Evolutionary conservation across 2,329 filamentous ascomycete genomes (phyloP), one percentile per base, ranked within the genome.

Genomic region (Pyrenophora tritici-repentis): DNA sequence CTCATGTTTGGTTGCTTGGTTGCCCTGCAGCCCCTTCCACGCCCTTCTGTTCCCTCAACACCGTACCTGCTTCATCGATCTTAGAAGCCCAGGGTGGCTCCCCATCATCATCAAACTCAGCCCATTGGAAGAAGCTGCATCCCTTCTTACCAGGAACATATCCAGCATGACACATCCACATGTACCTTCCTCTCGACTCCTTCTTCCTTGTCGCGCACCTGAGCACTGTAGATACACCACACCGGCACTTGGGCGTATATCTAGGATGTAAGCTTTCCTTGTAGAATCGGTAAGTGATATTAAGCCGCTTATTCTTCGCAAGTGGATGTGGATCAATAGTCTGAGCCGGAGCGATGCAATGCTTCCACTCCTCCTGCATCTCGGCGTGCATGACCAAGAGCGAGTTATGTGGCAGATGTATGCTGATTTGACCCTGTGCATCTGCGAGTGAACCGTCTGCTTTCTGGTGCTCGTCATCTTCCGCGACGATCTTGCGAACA

Each of bases 341-440:
- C 41, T 81, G 79, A 0, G 89, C 86, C 0, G 91, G 89, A 0
- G 86, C 80, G 36, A 99, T 89, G 59, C 84, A 83, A 72, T 99
- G 94, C 72, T 97, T 97, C 91, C 91, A 97, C 68, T 89, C 87
- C 68, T 97, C 93, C 68, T 97, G 93, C 90, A 96, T 97, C 69
- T 96, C 91, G 1, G 93, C 92, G 67, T 97, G 92, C 94, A 99
- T 97, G 8, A 97, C 81, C 0, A 99, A 81, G 0, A 97, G 81
- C 0, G 90, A 95, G 72, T 97, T 97, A 73, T 97, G 94, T 0
- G 93, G 93, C 0, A 97, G 84, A 63, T 97, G 91, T 36, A 97
- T 94, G 1, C 91, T 86, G 51, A 97, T 93, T 69, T 96, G 92
- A 3, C 92, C 93, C 65, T 89, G 85, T 0, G 82, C 80, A 58